Evolutionary conservation across 257 asterid genomes (phyloP).

Genomic region (Capsicum pubescens): DNA sequence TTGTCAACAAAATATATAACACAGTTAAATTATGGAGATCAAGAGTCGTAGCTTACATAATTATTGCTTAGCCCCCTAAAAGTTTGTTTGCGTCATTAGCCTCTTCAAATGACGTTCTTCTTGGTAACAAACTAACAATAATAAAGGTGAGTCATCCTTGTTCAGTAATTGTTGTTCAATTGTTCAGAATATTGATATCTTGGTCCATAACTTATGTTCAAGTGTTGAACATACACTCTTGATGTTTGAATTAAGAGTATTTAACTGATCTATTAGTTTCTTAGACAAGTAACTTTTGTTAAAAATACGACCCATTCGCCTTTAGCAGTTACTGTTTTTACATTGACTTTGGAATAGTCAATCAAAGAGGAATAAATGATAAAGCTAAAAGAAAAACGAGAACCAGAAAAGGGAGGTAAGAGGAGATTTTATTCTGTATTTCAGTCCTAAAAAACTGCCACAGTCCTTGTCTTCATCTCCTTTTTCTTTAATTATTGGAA

Average conservation of each 20-base stretch:
- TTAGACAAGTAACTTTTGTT: neutral
- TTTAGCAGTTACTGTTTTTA: neutral
- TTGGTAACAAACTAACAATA: neutral
- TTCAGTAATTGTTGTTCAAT: neutral
- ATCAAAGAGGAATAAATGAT: neutral
- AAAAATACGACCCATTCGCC: neutral
- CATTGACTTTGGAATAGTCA: neutral
- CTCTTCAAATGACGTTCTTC: constrained; percentile 12
- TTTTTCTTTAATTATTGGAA: neutral
- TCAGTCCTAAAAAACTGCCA: neutral
- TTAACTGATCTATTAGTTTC: neutral
- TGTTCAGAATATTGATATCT: neutral
- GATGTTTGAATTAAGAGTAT: neutral
- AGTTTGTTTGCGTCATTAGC: constrained; percentile 7
- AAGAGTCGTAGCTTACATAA: neutral
- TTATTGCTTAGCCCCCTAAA: neutral
- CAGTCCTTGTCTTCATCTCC: neutral
- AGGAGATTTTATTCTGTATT: neutral
- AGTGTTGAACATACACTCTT: neutral
- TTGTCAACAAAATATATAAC: neutral
- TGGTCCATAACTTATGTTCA: neutral
- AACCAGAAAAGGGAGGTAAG: neutral
- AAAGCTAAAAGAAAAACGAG: neutral
- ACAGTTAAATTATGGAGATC: neutral
- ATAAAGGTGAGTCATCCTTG: neutral